A percentile compares a stretch with the other conserved stretches of the same genome.
phyloP scores from a whole-genome alignment of 2,329 filamentous ascomycete species.

The Verticillium klebahnii region DNA sequence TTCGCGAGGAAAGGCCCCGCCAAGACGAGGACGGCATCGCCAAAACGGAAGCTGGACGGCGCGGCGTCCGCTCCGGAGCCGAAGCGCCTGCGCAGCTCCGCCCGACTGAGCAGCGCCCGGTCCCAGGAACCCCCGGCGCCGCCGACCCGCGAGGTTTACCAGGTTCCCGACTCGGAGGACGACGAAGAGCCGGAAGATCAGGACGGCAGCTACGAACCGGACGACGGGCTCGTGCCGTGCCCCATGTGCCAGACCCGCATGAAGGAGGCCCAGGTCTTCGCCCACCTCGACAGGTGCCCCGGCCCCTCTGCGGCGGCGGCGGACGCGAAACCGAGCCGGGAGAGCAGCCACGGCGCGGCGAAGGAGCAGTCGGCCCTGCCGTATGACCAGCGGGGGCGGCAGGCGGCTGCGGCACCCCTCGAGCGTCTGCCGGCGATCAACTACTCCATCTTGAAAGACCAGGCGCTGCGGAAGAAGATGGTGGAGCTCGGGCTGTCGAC shows the following conservation, averaged over 20 bases:
- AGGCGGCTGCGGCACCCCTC: constrained; percentile 16
- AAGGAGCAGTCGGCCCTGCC: neutral
- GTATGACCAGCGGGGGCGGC: neutral
- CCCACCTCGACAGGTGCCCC: constrained; percentile 69
- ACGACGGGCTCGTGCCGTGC: constrained; percentile 76
- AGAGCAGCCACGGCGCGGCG: neutral
- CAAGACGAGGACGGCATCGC: constrained; percentile 16
- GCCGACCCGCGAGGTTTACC: constrained; percentile 21
- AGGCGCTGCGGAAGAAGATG: constrained; percentile 73
- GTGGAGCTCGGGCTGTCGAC: constrained; percentile 72
- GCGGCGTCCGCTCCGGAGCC: constrained; percentile 24
- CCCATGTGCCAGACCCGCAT: constrained; percentile 77
- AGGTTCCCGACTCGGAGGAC: constrained; percentile 21
- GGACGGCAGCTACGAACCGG: constrained; percentile 24
- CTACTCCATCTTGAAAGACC: constrained; percentile 83
- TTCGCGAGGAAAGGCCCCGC: constrained; percentile 52
- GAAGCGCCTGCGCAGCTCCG: constrained; percentile 51
- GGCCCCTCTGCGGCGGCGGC: constrained; percentile 24
- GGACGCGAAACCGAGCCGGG: constrained; percentile 3
- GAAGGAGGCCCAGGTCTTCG: constrained; percentile 72
- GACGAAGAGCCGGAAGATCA: constrained; percentile 4
- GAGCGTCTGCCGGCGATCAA: constrained; percentile 76
- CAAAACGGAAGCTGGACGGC: constrained; percentile 48
- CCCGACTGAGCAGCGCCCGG: constrained; percentile 39
- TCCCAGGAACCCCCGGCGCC: constrained; percentile 30